These are phyloP conservation scores for Wickerhamomyces sydowiorum DNA, from an alignment of 805 yeast species.

Conservation along the genomic window DNA sequence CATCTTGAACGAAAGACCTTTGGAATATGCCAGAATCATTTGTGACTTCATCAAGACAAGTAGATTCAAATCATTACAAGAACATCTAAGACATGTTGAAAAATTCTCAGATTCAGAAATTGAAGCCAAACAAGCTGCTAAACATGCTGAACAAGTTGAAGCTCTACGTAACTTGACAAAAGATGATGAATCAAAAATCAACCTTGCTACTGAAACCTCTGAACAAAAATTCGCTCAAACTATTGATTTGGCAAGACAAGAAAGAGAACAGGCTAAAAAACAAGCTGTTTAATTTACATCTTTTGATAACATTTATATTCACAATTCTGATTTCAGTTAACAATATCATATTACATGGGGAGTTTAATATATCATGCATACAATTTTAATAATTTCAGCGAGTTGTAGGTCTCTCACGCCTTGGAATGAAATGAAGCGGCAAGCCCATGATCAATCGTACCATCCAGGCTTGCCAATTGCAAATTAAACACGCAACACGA, in stretches of 20 bases:
- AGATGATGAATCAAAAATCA: not conserved
- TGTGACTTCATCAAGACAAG: slow-evolving; percentile 21
- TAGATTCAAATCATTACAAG: slow-evolving; percentile 15
- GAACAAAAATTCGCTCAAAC: not conserved
- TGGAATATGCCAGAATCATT: slow-evolving; percentile 15
- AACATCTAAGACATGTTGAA: slow-evolving; percentile 7
- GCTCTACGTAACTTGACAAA: not conserved
- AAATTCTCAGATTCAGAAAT: not conserved
- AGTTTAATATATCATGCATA: no score
- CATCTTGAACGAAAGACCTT: slow-evolving; percentile 35
- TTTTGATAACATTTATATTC: no score
- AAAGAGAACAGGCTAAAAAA: not conserved
- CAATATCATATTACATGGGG: no score
- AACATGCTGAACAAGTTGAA: not conserved
- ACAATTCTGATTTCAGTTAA: no score
- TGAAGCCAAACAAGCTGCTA: not conserved
- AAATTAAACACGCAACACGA: no score
- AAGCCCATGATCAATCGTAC: no score
- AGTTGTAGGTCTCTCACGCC: no score
- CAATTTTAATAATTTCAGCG: no score
- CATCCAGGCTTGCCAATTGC: no score
- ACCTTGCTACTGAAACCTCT: not conserved
- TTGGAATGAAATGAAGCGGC: no score
- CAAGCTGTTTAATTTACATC: not conserved
- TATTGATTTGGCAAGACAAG: not conserved